These are phyloP conservation scores for Penicillium sp. DNA, from an alignment of 2,329 filamentous ascomycete species.

Conservation along the genomic window DNA sequence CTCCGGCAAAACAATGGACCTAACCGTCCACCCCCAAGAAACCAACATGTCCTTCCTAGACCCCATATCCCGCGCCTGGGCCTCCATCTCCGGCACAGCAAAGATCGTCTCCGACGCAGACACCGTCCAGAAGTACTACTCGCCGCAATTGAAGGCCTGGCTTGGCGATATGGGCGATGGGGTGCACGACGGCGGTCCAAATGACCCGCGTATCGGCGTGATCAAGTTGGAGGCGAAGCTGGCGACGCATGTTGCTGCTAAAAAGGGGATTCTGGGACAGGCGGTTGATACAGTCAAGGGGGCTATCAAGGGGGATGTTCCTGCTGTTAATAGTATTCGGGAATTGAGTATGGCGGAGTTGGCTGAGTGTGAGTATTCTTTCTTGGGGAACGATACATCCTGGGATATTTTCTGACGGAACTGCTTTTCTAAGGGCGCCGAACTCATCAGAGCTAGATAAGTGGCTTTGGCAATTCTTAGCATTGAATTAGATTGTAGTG, in stretches of 20 bases:
- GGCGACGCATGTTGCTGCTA: slow-evolving; percentile 69
- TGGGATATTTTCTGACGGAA: slow-evolving; percentile 4
- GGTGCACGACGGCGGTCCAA: slow-evolving; percentile 75
- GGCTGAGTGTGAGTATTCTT: slow-evolving; percentile 53
- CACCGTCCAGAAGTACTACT: slow-evolving; percentile 74
- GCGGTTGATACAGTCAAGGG: slow-evolving; percentile 75
- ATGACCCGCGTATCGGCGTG: slow-evolving; percentile 79
- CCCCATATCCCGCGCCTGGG: slow-evolving; percentile 74
- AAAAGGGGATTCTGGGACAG: slow-evolving; percentile 64
- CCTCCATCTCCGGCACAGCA: slow-evolving; percentile 76
- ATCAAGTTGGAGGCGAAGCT: slow-evolving; percentile 75
- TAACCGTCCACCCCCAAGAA: slow-evolving; percentile 69
- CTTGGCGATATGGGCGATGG: slow-evolving; percentile 83
- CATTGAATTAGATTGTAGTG: not conserved
- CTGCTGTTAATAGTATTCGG: slow-evolving; percentile 73
- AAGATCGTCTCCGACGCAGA: slow-evolving; percentile 68
- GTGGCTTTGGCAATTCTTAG: not conserved
- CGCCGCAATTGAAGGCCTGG: slow-evolving; percentile 74
- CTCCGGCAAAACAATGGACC: slow-evolving; percentile 82
- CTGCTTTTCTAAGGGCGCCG: slow-evolving; percentile 31
- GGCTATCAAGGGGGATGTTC: slow-evolving; percentile 68
- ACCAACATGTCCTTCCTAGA: slow-evolving; percentile 80
- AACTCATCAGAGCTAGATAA: slow-evolving; percentile 26
- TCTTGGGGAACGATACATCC: not conserved
- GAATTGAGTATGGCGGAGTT: slow-evolving; percentile 70